Evolutionary conservation across 441 rosid species (phyloP), one percentile per base, ranked within the genome.

Genomic region (Aquilaria agallochum): DNA sequence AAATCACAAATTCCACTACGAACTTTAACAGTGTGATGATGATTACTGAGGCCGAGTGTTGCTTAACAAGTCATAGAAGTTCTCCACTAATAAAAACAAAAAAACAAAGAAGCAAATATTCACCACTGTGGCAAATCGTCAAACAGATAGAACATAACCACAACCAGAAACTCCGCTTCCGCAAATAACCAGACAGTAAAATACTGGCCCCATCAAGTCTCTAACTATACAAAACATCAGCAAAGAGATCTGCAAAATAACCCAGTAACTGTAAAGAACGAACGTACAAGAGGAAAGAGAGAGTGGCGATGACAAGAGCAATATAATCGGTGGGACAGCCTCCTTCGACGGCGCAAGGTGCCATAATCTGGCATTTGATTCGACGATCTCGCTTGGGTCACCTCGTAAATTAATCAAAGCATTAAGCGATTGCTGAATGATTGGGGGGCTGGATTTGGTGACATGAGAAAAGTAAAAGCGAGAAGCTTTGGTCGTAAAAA

Each of bases 241-340:
- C 27, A 20, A 20, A 20, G 15, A 49, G 20, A 56, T 12, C 36
- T 55, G n/a, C 40, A 58, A 57, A 36, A 50, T 20, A 20, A 20
- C 27, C 27, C 27, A 20, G 27, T 20, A 20, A 20, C 27, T 20
- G 27, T 20, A 20, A 33, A 60, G 33, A 12, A 48, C 36, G 12
- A 62, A 74, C 73, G 44, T 66, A 84, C 98, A 88, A 63, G 63
- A 86, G 31, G 68, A 89, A 63, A 71, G 87, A 77, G 65, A 88
- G 64, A 10, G 62, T 48, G 14, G 96, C 88, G 15, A 84, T 63
- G 54, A 77, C 67, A 50, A 92, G 63, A 65, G 90, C 98, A 20
- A 86, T 56, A 80, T 86, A 92, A 72, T 92, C 96, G 68, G 80
- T 79, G 69, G 94, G 94, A 50, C 96, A 92, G 71, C 95, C 98